Percentiles rank a stretch among this genome's conserved stretches.
Evolutionary conservation across 306 rosid species (phyloP).

Genomic region (Vigna radiata): DNA sequence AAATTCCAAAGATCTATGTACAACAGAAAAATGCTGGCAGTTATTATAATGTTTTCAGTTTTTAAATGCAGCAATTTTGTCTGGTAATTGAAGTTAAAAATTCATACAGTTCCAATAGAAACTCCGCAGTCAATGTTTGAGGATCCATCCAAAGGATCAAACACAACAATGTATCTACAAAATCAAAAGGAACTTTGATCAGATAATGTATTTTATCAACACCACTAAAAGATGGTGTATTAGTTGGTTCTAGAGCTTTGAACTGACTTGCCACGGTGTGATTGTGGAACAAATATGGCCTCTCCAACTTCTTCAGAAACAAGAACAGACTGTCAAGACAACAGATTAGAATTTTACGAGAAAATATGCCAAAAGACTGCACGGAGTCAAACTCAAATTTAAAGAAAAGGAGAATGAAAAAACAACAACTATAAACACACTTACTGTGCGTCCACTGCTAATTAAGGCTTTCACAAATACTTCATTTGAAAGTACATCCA

Average conservation of each 20-base stretch:
- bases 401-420: constrained; percentile 11
- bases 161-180: constrained; percentile 81
- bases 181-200: constrained; percentile 5
- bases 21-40: background rate
- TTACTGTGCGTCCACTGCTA: constrained; percentile 95
- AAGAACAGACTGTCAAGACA: constrained; percentile 73
- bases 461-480: constrained; percentile 88
- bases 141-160: constrained; percentile 79
- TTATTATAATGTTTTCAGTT: constrained; percentile 4
- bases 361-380: background rate
- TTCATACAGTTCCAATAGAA: constrained; percentile 91
- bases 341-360: constrained; percentile 24
- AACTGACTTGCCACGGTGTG: constrained; percentile 59
- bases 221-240: background rate
- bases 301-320: constrained; percentile 92
- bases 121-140: constrained; percentile 95
- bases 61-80: background rate
- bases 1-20: constrained; percentile 84
- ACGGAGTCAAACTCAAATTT: constrained; percentile 11
- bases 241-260: background rate
- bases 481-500: constrained; percentile 96
- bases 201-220: background rate
- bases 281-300: constrained; percentile 70
- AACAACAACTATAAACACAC: constrained; percentile 36
- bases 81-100: background rate